Percentiles rank a stretch among this genome's conserved stretches.
Evolutionary conservation across 1,284 basidiomycete species (phyloP).

Genomic region (Gomphus bonarii): DNA sequence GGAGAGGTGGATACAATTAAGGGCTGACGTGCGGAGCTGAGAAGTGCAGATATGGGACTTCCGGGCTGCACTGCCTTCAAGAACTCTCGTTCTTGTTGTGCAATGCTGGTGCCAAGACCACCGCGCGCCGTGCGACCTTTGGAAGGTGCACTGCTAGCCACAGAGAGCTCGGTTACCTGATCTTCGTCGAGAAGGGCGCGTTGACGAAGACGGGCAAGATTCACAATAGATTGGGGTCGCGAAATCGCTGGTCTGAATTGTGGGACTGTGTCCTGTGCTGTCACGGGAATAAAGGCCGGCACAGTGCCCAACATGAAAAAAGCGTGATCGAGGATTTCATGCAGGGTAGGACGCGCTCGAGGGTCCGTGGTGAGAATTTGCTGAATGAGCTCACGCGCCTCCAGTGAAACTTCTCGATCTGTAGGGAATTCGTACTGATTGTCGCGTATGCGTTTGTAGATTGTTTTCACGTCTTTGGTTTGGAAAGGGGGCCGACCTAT

Average conservation of each 20-base stretch:
- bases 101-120: conserved; percentile 33
- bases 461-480: conserved; percentile 92
- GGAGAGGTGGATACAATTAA: conserved; percentile 52
- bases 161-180: conserved; percentile 20
- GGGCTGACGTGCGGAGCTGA: conserved; percentile 83
- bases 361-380: conserved; percentile 82
- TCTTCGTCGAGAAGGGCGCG: conserved; percentile 54
- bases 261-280: conserved; percentile 66
- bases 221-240: conserved; percentile 50
- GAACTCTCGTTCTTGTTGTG: conserved; percentile 92
- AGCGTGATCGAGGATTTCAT: conserved; percentile 75
- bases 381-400: conserved; percentile 74
- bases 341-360: conserved; percentile 69
- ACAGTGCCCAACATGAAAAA: conserved; percentile 83
- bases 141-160: not conserved
- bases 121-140: not conserved
- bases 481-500: conserved; percentile 96
- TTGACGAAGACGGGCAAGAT: conserved; percentile 58
- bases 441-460: conserved; percentile 89
- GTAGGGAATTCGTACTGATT: conserved; percentile 91
- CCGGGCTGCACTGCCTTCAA: conserved; percentile 92
- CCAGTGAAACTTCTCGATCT: conserved; percentile 61
- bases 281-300: conserved; percentile 70
- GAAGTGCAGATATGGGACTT: conserved; percentile 85
- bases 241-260: conserved; percentile 60